phyloP scores from a whole-genome alignment of 352 stramenopile genomes.

The Globisporangium nunn region DNA sequence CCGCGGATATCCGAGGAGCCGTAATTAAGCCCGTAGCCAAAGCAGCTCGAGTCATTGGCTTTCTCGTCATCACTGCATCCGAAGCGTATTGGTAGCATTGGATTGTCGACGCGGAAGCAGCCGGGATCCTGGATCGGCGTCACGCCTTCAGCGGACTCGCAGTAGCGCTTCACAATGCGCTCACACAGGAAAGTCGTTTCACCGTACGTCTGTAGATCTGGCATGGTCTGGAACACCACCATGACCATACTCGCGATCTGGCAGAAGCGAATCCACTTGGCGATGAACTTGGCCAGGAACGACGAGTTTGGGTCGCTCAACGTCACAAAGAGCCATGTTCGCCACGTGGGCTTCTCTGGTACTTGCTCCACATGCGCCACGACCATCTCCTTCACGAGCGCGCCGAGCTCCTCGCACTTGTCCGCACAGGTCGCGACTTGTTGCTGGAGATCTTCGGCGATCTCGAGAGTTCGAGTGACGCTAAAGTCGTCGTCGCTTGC shows the following conservation, averaged over 20 bases:
- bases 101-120: constrained; percentile 44
- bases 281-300: constrained; percentile 25
- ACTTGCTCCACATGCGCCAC: constrained; percentile 27
- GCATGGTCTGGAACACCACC: constrained; percentile 76
- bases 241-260: constrained; percentile 71
- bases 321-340: constrained; percentile 26
- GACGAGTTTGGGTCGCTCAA: constrained; percentile 45
- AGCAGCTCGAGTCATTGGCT: constrained; percentile 31
- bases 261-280: constrained; percentile 53
- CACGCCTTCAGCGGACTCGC: constrained; percentile 17
- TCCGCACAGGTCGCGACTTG: constrained; percentile 37
- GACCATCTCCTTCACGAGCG: constrained; percentile 66
- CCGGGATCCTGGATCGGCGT: constrained; percentile 39
- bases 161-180: constrained; percentile 47
- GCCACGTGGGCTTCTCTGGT: constrained; percentile 25
- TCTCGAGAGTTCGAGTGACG: constrained; percentile 35
- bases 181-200: constrained; percentile 58
- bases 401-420: constrained; percentile 49
- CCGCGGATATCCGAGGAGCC: constrained; percentile 22
- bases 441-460: constrained; percentile 43
- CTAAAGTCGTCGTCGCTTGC: constrained; percentile 25
- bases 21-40: constrained; percentile 49
- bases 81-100: constrained; percentile 35
- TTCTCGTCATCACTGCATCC: constrained; percentile 36
- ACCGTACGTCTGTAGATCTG: constrained; percentile 65